Conservation (phyloP, 768 basidiomycete species). For the Chlorophyllum brunneum region DNA sequence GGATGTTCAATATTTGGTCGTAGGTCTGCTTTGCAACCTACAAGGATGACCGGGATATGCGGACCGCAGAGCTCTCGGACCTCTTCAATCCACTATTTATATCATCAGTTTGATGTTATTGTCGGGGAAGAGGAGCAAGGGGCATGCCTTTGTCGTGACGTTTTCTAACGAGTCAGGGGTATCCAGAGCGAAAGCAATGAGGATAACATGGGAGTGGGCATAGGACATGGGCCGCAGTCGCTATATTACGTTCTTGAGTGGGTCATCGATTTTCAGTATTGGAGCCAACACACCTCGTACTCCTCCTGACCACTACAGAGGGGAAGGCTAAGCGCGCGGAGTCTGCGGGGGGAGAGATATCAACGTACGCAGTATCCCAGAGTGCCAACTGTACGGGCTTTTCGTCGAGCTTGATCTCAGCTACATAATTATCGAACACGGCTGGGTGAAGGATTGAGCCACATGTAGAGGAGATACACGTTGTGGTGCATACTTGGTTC, state of each 20-base stretch:
- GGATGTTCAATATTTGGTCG: constrained; percentile 55
- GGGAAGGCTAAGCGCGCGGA: constrained; percentile 13
- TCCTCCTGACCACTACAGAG: constrained; percentile 89
- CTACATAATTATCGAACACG: constrained; percentile 98
- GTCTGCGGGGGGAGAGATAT: constrained; percentile 7
- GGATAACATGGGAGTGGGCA: constrained; percentile 97
- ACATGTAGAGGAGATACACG: constrained; percentile 15
- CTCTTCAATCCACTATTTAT: constrained; percentile 91
- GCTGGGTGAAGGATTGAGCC: constrained; percentile 42
- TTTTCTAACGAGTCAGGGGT: constrained; percentile 97
- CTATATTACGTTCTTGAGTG: constrained; percentile 31
- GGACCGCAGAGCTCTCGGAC: constrained; percentile 95
- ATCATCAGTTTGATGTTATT: constrained; percentile 9
- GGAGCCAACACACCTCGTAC: constrained; percentile 66
- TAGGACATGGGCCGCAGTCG: constrained; percentile 95
- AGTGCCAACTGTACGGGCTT: constrained; percentile 96
- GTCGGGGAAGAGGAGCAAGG: neutral
- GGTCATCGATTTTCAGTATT: constrained; percentile 7
- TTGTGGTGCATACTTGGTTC: constrained; percentile 50
- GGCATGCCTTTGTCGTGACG: constrained; percentile 80
- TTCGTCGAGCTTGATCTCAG: constrained; percentile 95
- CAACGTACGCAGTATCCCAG: constrained; percentile 97
- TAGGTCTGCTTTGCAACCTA: constrained; percentile 94
- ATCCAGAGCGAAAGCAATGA: constrained; percentile 96
- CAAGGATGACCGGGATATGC: constrained; percentile 88